Evolutionary conservation across 768 basidiomycete genomes (phyloP), one percentile per base, ranked within the genome.

Genomic region (Myochromella boudieri): DNA sequence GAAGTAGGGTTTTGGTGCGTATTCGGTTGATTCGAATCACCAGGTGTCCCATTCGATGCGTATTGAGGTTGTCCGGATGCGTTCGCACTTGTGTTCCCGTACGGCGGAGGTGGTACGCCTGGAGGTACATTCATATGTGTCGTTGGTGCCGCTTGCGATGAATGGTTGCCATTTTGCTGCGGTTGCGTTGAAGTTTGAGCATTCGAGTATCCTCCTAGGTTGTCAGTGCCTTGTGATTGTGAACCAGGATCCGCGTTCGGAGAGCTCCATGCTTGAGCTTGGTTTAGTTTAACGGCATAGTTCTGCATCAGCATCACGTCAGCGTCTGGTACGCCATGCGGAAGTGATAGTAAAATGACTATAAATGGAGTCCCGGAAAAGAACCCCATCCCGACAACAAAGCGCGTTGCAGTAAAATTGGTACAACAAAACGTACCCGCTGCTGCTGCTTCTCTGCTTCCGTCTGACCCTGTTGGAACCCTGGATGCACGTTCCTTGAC

Each of bases 401-500:
- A 20, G 24, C 25, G 10, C 34, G 18, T 42, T 18, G 39, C 17
- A 27, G 17, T 42, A 52, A 38, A 49, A 50, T 48, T 21, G 28
- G 25, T 48, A 46, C 56, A 41, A 59, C 41, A 47, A 51, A 32
- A 77, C 84, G 68, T 68, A 87, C 85, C 74, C 87, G 76, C 46
- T 67, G 67, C 48, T 74, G 72, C 49, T 71, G 71, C 60, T 89
- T 88, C 58, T 88, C 87, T 14, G 76, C 68, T 45, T 90, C 87
- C 15, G 75, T 69, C 65, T 80, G 80, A 48, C 80, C 77, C 44
- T 67, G 71, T 61, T 81, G 79, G 46, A 82, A 71, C 54, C 80
- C 75, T 47, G 72, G 73, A 65, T 77, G 73, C 17, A 71, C 67
- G 63, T 68, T 71, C 59, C 77, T 67, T 42, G 71, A 61, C 52